These are phyloP conservation scores for Obba rivulosa DNA, from an alignment of 768 basidiomycete species.

Conservation along the genomic window DNA sequence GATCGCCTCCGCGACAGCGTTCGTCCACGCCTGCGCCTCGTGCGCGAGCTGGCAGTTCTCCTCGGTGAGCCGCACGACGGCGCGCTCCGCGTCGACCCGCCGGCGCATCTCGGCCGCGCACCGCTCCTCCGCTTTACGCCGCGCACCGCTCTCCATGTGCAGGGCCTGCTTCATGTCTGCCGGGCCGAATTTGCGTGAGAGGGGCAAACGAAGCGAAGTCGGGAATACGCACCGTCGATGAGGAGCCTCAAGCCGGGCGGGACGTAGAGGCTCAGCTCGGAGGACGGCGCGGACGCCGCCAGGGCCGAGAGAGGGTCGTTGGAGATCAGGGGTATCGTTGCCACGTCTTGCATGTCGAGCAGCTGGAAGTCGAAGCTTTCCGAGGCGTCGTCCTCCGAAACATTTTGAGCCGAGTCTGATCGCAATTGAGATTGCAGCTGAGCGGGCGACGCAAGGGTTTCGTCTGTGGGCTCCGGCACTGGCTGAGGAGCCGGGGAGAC, in stretches of 20 bases:
- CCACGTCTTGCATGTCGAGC: constrained; percentile 29
- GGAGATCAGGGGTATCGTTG: constrained; percentile 30
- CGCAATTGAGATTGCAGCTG: no score
- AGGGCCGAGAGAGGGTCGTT: constrained; percentile 9
- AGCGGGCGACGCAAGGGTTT: no score
- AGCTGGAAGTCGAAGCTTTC: constrained; percentile 24
- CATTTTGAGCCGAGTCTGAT: background rate
- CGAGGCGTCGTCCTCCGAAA: background rate
- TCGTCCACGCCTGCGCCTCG: constrained; percentile 11
- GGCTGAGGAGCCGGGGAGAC: background rate
- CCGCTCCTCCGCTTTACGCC: constrained; percentile 27
- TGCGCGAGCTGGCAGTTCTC: constrained; percentile 11
- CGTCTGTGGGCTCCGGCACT: no score
- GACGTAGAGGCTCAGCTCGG: constrained; percentile 23
- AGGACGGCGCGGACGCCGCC: background rate
- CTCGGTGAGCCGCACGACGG: constrained; percentile 11
- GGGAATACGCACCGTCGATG: constrained; percentile 25
- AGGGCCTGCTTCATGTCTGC: constrained; percentile 33
- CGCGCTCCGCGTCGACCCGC: constrained; percentile 27
- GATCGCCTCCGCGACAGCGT: constrained; percentile 13
- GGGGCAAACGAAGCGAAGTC: background rate
- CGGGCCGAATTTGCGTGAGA: background rate
- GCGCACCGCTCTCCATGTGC: constrained; percentile 25
- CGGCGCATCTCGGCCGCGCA: constrained; percentile 26
- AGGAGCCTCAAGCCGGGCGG: constrained; percentile 31